A percentile compares a stretch with the other conserved stretches of the same genome.
phyloP scores from a whole-genome alignment of 768 basidiomycete genomes.

The Lactarius quietus region DNA sequence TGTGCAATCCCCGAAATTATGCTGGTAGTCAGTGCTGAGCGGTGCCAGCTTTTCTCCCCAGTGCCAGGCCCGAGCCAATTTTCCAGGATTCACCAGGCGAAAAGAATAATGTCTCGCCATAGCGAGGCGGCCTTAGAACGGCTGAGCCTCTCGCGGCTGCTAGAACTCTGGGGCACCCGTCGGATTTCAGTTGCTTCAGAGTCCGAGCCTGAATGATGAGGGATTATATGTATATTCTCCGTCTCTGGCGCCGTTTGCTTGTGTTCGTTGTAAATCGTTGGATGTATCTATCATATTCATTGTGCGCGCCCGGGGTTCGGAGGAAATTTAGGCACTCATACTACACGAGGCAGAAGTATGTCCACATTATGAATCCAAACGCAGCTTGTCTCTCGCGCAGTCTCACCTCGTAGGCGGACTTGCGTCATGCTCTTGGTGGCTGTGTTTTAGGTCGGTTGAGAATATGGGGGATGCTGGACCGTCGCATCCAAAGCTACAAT shows the following conservation, averaged over 20 bases:
- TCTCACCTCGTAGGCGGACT: not conserved
- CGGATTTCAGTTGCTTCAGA: not conserved
- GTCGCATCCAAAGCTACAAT: slow-evolving; percentile 1
- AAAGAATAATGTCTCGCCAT: slow-evolving; percentile 58
- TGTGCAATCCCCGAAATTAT: slow-evolving; percentile 30
- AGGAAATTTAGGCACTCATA: not conserved
- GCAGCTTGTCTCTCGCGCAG: slow-evolving; percentile 1
- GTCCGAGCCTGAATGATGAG: not conserved
- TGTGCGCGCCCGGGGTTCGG: not conserved
- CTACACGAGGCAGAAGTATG: slow-evolving; percentile 1
- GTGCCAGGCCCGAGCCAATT: slow-evolving; percentile 44
- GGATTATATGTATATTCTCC: not conserved
- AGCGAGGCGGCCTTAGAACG: slow-evolving; percentile 35
- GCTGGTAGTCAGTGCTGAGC: not conserved
- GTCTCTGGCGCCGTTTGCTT: not conserved
- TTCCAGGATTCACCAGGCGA: slow-evolving; percentile 51
- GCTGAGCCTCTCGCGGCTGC: slow-evolving; percentile 32
- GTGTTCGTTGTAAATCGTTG: not conserved
- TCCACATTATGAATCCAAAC: not conserved
- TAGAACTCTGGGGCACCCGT: slow-evolving; percentile 14
- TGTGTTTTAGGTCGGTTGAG: not conserved
- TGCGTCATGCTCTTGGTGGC: slow-evolving; percentile 1
- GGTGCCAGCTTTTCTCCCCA: slow-evolving; percentile 61
- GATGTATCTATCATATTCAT: not conserved
- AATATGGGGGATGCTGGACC: slow-evolving; percentile 1